Conservation (phyloP, 805 yeast genomes). For the Candida dajiaensis region DNA sequence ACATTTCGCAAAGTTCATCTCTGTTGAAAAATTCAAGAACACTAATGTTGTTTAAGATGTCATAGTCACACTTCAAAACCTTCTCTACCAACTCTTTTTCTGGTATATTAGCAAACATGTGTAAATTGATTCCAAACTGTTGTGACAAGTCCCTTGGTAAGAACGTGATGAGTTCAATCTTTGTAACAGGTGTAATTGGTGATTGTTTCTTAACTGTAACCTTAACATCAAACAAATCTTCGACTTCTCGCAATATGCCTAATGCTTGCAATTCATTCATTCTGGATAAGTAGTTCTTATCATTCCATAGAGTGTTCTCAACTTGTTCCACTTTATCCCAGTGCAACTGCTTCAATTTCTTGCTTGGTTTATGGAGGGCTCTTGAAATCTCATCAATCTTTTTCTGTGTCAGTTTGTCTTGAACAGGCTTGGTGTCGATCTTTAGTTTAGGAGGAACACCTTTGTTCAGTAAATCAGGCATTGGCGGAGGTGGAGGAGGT, state of each 20-base stretch:
- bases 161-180: constrained; percentile 44
- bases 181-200: constrained; percentile 33
- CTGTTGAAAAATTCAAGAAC: constrained; percentile 66
- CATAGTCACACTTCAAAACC: constrained; percentile 56
- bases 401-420: background rate
- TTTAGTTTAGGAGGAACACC: constrained; percentile 6
- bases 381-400: constrained; percentile 9
- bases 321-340: constrained; percentile 71
- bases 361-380: constrained; percentile 36
- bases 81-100: constrained; percentile 50
- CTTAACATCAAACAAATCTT: constrained; percentile 46
- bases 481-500: constrained; percentile 6
- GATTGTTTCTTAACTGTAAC: constrained; percentile 28
- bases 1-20: constrained; percentile 56
- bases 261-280: constrained; percentile 44
- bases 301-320: constrained; percentile 60
- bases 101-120: constrained; percentile 46
- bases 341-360: constrained; percentile 69
- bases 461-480: constrained; percentile 1
- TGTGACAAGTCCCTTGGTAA: constrained; percentile 69
- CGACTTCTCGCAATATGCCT: constrained; percentile 65
- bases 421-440: background rate
- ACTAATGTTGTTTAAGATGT: constrained; percentile 45
- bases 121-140: constrained; percentile 75
- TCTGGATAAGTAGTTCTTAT: constrained; percentile 30